A percentile compares a stretch with the other conserved stretches of the same genome.
Conservation (phyloP, 768 basidiomycete genomes). For the Lentinus brumalis region DNA sequence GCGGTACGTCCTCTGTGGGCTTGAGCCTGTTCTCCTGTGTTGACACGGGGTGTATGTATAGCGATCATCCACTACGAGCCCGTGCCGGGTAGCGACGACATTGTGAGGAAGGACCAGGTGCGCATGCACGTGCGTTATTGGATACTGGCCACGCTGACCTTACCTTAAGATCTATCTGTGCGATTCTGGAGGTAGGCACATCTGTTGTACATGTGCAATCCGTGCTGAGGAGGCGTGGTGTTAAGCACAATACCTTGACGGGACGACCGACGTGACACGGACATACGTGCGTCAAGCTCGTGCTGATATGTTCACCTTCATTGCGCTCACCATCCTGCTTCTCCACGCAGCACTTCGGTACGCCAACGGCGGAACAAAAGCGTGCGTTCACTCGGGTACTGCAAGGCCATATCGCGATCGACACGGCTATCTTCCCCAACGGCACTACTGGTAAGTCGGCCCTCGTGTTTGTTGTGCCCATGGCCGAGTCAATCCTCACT, state of each 20-base stretch:
- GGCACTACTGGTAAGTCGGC: constrained; percentile 66
- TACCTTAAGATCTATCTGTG: constrained; percentile 62
- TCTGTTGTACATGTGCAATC: not conserved
- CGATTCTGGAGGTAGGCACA: constrained; percentile 76
- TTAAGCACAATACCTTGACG: constrained; percentile 82
- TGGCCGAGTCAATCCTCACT: not conserved
- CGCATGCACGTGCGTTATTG: not conserved
- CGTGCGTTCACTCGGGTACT: constrained; percentile 90
- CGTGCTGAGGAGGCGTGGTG: not conserved
- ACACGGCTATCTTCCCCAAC: constrained; percentile 78
- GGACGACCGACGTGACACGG: constrained; percentile 93
- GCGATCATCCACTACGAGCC: constrained; percentile 96
- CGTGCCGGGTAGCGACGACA: constrained; percentile 68
- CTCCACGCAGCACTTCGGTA: constrained; percentile 78
- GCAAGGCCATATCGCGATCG: constrained; percentile 90
- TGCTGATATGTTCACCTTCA: not conserved
- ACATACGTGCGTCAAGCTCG: constrained; percentile 75
- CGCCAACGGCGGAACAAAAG: constrained; percentile 78
- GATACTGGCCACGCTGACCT: not conserved
- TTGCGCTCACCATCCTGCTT: not conserved
- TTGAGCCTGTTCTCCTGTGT: not conserved
- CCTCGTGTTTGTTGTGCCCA: not conserved
- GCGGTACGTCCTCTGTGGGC: constrained; percentile 50
- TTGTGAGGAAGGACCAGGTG: constrained; percentile 77
- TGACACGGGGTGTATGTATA: constrained; percentile 26